Evolutionary conservation across 75 land plant genomes (phyloP).

Genomic region (Picea glauca): DNA sequence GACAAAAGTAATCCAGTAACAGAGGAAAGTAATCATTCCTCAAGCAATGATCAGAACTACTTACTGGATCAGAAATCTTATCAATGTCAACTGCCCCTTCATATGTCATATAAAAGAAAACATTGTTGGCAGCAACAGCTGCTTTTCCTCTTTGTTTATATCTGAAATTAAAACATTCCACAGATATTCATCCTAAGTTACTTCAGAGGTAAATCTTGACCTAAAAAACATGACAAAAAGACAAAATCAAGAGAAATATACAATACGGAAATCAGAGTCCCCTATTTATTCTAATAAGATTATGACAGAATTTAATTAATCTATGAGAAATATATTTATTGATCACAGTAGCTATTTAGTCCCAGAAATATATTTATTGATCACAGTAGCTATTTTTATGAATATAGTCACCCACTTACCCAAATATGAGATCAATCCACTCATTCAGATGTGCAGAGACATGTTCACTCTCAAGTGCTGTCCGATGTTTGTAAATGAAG

Average conservation of each 20-base stretch:
- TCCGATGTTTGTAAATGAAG: conserved; percentile 92
- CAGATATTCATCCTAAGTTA: neutral
- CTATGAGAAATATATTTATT: neutral
- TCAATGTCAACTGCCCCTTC: conserved; percentile 97
- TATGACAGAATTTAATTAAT: neutral
- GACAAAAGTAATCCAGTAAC: neutral
- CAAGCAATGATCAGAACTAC: conserved; percentile 13
- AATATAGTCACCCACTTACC: conserved; percentile 41
- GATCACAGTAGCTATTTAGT: neutral
- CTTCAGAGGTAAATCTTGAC: neutral
- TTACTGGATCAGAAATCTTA: conserved; percentile 91
- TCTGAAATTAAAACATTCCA: conserved; percentile 31
- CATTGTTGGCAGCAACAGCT: conserved; percentile 82
- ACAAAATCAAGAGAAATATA: neutral
- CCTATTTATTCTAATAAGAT: neutral
- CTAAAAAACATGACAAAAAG: no score
- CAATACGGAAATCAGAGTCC: neutral
- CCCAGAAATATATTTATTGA: neutral
- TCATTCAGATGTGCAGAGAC: conserved; percentile 94
- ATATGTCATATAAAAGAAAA: conserved; percentile 96
- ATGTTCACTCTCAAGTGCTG: conserved; percentile 96
- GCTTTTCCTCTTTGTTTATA: conserved; percentile 97
- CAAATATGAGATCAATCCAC: conserved; percentile 99
- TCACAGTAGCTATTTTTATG: neutral
- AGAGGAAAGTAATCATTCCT: neutral